Evolutionary conservation across 805 yeast species (phyloP).

Genomic region (Yarrowia osloensis): DNA sequence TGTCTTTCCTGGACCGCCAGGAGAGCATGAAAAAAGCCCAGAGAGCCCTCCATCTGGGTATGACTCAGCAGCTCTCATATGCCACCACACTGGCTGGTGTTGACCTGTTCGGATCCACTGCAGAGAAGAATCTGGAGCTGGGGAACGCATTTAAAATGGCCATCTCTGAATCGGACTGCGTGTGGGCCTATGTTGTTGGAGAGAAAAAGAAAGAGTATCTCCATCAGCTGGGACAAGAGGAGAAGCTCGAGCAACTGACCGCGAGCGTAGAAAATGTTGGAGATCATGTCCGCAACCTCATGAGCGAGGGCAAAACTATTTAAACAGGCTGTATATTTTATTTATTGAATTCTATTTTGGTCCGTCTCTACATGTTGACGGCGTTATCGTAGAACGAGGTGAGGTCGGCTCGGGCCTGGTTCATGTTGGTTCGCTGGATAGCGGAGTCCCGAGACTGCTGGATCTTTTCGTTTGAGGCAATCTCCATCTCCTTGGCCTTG

Average conservation of each 20-base stretch:
- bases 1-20: background rate
- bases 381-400: conserved; percentile 20
- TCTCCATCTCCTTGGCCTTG: conserved; percentile 21
- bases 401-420: conserved; percentile 13
- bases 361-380: conserved; percentile 18
- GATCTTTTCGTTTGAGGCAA: conserved; percentile 3
- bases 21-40: background rate
- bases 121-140: background rate
- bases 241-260: background rate
- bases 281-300: background rate
- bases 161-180: background rate
- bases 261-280: background rate
- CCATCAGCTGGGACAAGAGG: background rate
- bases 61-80: background rate
- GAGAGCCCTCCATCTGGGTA: background rate
- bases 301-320: background rate
- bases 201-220: background rate
- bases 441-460: conserved; percentile 19
- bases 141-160: background rate
- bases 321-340: background rate
- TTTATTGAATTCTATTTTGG: conserved; percentile 1
- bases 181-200: conserved; percentile 4
- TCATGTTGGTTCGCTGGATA: conserved; percentile 10
- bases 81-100: background rate
- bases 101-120: background rate